Evolutionary conservation across 106 monocot species (phyloP).

Genomic region (Dioscorea alata): DNA sequence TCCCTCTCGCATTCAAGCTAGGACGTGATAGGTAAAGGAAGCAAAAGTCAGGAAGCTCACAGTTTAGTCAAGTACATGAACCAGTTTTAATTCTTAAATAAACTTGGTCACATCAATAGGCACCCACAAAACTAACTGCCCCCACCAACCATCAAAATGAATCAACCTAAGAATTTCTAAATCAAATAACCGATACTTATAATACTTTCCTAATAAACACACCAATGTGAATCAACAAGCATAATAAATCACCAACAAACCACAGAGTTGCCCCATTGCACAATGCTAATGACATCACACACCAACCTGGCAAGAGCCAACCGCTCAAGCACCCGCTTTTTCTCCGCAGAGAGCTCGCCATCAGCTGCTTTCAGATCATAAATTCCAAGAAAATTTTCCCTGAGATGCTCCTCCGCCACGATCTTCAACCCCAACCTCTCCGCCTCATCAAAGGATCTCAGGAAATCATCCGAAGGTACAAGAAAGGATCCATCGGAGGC

Average conservation of each 20-base stretch:
- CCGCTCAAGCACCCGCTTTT: conserved; percentile 42
- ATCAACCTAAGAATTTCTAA: no score
- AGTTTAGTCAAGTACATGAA: background rate
- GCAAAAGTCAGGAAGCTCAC: background rate
- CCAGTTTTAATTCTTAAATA: no score
- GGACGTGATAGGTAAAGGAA: background rate
- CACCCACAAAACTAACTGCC: no score
- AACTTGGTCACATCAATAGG: no score
- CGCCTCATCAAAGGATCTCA: conserved; percentile 17
- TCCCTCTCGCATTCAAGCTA: background rate
- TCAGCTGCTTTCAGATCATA: conserved; percentile 43
- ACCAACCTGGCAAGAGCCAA: conserved; percentile 50
- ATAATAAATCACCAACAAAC: no score
- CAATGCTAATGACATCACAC: background rate
- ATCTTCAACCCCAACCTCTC: conserved; percentile 33
- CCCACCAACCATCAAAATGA: no score
- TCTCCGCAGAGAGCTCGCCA: conserved; percentile 32
- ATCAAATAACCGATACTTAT: background rate
- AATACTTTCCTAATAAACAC: background rate
- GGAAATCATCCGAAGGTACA: conserved; percentile 4
- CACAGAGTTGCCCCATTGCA: no score
- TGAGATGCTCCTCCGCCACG: conserved; percentile 37
- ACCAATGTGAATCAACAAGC: no score
- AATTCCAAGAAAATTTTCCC: conserved; percentile 61
- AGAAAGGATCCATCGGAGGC: conserved; percentile 13